Conservation (phyloP, 2,329 filamentous ascomycete genomes). For the Ophiostoma ulmi region DNA sequence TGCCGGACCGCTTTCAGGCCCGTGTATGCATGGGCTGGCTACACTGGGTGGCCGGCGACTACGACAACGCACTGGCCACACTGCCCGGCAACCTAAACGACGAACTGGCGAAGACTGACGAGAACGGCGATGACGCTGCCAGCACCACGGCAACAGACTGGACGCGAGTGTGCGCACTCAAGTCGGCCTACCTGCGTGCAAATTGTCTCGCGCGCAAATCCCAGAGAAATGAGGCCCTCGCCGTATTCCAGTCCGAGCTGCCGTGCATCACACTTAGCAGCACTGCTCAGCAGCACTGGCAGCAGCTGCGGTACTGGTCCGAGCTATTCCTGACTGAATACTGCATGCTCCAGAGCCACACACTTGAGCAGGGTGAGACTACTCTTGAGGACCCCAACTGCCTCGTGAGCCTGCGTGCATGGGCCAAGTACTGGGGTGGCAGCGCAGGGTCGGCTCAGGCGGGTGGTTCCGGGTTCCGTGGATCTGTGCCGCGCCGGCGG, state of each 20-base stretch:
- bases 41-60: conserved; percentile 71
- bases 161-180: conserved; percentile 77
- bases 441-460: conserved; percentile 42
- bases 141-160: conserved; percentile 60
- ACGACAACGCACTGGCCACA: conserved; percentile 52
- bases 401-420: conserved; percentile 57
- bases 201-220: conserved; percentile 51
- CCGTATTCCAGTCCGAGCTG: conserved; percentile 61
- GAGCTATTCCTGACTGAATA: conserved; percentile 72
- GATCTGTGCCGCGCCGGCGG: conserved; percentile 56
- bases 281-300: conserved; percentile 48
- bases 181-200: conserved; percentile 72
- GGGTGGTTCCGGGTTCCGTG: conserved; percentile 55
- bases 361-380: conserved; percentile 48
- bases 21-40: conserved; percentile 80
- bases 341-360: conserved; percentile 63
- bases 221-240: conserved; percentile 54
- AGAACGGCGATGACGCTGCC: conserved; percentile 35
- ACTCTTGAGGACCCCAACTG: conserved; percentile 49
- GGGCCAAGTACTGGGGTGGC: conserved; percentile 64
- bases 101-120: conserved; percentile 46
- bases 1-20: conserved; percentile 67
- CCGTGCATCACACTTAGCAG: conserved; percentile 55
- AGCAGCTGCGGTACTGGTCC: conserved; percentile 70
- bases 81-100: conserved; percentile 59